Conservation (phyloP, 2,329 filamentous ascomycete genomes). For the Epichloe gansuensis region DNA sequence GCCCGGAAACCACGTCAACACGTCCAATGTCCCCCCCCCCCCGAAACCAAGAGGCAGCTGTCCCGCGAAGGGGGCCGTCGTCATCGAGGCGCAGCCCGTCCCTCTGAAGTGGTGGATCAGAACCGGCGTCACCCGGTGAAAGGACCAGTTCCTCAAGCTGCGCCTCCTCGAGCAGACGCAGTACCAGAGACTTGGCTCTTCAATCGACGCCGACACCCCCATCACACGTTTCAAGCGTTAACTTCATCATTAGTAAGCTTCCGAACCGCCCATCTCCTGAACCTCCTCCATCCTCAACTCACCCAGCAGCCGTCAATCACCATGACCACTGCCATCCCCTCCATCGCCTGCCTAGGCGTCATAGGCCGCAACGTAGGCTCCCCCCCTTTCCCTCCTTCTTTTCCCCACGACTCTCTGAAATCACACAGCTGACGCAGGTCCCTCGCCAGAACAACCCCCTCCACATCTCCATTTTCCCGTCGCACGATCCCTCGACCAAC, state of each 20-base stretch:
- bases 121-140: constrained; percentile 24
- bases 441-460: constrained; percentile 79
- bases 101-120: constrained; percentile 20
- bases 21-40: not conserved
- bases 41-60: not conserved
- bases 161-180: constrained; percentile 27
- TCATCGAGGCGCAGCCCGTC: constrained; percentile 12
- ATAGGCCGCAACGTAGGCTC: constrained; percentile 75
- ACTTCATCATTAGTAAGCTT: not conserved
- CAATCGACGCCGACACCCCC: constrained; percentile 28
- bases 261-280: not conserved
- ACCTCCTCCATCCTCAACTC: not conserved
- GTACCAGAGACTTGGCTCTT: constrained; percentile 29
- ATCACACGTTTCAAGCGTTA: constrained; percentile 3
- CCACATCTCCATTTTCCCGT: constrained; percentile 81
- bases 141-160: constrained; percentile 30
- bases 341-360: constrained; percentile 84
- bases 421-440: not conserved
- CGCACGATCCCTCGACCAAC: constrained; percentile 45
- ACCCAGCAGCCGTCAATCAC: constrained; percentile 15
- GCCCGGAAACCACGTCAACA: constrained; percentile 19
- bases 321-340: constrained; percentile 55
- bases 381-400: not conserved
- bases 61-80: not conserved
- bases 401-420: not conserved